Evolutionary conservation across 257 asterid species (phyloP).

Genomic region (Solanum dulcamara): DNA sequence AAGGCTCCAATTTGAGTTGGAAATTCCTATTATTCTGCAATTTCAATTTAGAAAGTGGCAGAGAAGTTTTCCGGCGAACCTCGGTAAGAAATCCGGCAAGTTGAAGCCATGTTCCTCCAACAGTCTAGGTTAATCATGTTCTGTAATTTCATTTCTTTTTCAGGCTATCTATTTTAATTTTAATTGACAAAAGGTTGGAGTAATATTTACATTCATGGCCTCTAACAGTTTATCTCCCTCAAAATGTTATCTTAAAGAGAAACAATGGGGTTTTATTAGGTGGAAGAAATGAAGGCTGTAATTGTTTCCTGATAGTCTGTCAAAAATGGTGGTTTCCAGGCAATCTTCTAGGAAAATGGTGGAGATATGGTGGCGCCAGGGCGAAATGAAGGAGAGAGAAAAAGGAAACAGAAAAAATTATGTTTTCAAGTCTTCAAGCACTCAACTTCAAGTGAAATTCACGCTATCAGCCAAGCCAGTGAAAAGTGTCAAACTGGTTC

Average conservation of each 20-base stretch:
- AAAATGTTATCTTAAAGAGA: no score
- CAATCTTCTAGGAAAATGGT: not conserved
- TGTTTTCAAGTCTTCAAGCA: not conserved
- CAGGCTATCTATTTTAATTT: not conserved
- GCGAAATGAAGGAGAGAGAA: not conserved
- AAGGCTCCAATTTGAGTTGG: no score
- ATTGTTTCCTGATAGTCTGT: no score
- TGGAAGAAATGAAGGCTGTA: no score
- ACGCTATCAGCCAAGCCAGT: not conserved
- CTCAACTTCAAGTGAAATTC: not conserved
- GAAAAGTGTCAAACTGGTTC: not conserved
- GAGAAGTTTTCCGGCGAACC: not conserved
- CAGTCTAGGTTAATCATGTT: not conserved
- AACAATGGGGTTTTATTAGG: no score
- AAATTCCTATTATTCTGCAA: no score
- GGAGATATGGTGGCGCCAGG: not conserved
- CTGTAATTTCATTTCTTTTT: not conserved
- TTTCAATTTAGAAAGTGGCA: not conserved
- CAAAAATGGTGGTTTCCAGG: not conserved
- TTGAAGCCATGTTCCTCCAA: not conserved
- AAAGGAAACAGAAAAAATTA: not conserved
- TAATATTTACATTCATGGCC: no score
- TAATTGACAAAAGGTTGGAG: not conserved
- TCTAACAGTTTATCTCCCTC: no score
- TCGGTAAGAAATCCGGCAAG: not conserved